Base-by-base conservation (phyloP, 2,329 filamentous ascomycete genomes). In the Cercospora beticola region DNA sequence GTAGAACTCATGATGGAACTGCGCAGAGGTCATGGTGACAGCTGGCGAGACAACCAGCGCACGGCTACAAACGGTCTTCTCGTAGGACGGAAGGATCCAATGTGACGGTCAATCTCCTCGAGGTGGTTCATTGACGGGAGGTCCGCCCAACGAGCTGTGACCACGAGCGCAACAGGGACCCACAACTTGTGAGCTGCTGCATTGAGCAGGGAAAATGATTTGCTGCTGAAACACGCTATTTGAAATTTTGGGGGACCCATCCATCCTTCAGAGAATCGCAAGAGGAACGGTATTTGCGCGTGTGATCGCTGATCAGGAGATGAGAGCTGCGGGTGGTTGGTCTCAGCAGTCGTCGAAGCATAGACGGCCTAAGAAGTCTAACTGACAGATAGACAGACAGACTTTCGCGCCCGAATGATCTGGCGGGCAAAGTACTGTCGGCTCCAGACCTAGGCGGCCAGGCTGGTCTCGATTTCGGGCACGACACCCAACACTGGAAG, bases 1-100 rank as follows among this genome's bases (percentile, higher is more conserved):
- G 14, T 58, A 66, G 28, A 66, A 61, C 16, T 69, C 69, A 18
- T 69, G 54, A 57, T 66, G 66, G 18, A 66, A 62, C 21, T 46
- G n/a, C 1, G 16, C 36, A 43, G 23, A 8, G 23, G 23, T 65
- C 65, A 68, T 65, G 26, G 54, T 49, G 12, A 6, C 8, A 16
- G 23, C 49, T 26, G 28, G 5, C 21, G 23, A 23, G 28, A 16
- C 23, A n/a, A 31, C 52, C 43, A 70, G 23, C 2, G 46, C 63
- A 62, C 62, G 66, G 14, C 69, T 66, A 28, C 65, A 18, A 16
- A 64, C 52, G 14, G 57, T 46, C 30, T 63, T 64, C 33, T 69
- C 18, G n/a, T n/a, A 43, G 36, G 36, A 43, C 2, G 68, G 46
- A 6, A 68, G 49, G 60, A 14, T 65, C 46, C 21, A 70, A 21